These are phyloP conservation scores for Acacia confusa DNA, from an alignment of 306 rosid genomes.

Conservation along the genomic window DNA sequence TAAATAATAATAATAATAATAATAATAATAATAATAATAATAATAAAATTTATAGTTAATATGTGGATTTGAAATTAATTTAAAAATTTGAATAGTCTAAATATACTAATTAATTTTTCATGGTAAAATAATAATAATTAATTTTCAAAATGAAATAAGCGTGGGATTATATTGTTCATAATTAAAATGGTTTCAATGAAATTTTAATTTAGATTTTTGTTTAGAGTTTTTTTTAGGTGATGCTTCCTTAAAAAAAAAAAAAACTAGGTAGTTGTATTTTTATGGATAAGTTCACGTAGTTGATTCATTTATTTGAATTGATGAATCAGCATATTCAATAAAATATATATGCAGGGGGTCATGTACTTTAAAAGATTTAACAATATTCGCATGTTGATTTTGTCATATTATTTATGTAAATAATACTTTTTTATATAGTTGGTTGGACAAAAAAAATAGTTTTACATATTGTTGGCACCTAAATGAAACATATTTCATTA, in stretches of 20 bases:
- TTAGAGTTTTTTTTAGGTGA: background rate
- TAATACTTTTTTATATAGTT: background rate
- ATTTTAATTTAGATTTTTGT: background rate
- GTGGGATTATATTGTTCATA: background rate
- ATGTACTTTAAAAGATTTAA: background rate
- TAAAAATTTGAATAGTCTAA: background rate
- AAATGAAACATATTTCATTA: background rate
- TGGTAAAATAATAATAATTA: background rate
- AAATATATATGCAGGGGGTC: background rate
- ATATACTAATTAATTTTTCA: background rate
- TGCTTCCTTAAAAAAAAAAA: background rate
- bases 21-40: too few relatives aligned
- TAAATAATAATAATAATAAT: too few relatives aligned
- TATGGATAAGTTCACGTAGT: background rate
- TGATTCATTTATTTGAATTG: background rate
- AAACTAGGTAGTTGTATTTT: background rate
- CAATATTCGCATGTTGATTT: background rate
- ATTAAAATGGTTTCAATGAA: background rate
- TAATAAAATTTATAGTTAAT: background rate
- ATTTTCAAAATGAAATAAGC: background rate
- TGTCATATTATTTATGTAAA: background rate
- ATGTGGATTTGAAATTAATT: background rate
- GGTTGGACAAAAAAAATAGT: background rate
- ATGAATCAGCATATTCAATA: background rate
- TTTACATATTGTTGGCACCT: background rate